Conservation (phyloP, 2,329 filamentous ascomycete species). For the Xylariaceae sp. region DNA sequence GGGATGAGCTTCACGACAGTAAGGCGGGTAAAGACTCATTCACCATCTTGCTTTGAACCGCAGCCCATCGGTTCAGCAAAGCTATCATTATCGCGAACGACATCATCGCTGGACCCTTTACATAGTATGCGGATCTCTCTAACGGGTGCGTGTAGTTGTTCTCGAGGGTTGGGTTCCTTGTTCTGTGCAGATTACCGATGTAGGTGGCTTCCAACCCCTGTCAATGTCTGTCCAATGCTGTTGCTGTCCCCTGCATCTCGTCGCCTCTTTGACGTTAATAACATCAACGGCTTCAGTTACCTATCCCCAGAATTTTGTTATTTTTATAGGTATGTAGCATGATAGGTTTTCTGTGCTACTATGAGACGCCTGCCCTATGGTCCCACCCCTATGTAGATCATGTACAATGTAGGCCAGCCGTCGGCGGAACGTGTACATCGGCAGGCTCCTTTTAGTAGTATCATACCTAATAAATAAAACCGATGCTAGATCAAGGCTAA, state of each 20-base stretch:
- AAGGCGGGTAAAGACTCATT: too few species aligned
- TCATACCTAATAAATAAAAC: background rate
- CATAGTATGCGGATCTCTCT: too few species aligned
- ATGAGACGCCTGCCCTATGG: conserved; percentile 16
- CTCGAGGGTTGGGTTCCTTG: background rate
- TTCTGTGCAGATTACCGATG: too few species aligned
- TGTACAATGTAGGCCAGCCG: too few species aligned
- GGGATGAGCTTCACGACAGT: too few species aligned
- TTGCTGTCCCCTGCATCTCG: conserved; percentile 18
- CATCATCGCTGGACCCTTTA: too few species aligned
- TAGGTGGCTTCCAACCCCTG: conserved; percentile 9
- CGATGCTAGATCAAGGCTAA: background rate
- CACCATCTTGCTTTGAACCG: too few species aligned
- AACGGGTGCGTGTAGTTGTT: background rate
- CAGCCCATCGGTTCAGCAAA: too few species aligned
- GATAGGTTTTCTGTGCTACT: background rate
- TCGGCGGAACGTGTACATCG: too few species aligned
- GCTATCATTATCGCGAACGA: too few species aligned
- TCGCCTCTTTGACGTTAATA: background rate
- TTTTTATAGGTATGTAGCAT: background rate
- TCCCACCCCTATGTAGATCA: conserved; percentile 13
- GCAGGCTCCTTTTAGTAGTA: too few species aligned
- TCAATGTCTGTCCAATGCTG: conserved; percentile 4
- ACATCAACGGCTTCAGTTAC: background rate
- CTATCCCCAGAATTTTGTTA: background rate